Conservation (phyloP, 257 asterid species). For the Perilla frutescens region DNA sequence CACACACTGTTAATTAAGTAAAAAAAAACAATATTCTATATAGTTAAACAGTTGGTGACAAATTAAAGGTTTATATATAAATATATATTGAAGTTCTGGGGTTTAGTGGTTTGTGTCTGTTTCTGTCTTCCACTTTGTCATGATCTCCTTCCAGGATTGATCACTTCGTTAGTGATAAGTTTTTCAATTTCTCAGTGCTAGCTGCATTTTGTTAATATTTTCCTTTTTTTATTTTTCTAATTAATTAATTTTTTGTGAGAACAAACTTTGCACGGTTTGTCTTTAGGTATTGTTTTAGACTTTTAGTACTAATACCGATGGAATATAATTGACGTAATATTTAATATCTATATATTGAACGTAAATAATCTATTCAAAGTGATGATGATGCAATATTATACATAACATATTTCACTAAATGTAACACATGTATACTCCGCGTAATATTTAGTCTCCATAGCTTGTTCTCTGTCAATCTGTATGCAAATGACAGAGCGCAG, state of each 20-base stretch:
- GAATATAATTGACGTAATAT: neutral
- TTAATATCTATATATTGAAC: too few species aligned
- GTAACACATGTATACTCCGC: too few species aligned
- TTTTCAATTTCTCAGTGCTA: slow-evolving; percentile 57
- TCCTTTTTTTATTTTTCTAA: neutral
- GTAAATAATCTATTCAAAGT: too few species aligned
- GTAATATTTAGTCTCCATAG: too few species aligned
- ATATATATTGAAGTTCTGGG: slow-evolving; percentile 14
- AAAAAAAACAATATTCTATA: neutral
- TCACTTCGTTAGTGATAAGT: slow-evolving; percentile 46
- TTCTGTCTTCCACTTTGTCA: slow-evolving; percentile 61
- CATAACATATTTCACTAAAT: too few species aligned
- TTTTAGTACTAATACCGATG: neutral
- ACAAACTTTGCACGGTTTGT: slow-evolving; percentile 16
- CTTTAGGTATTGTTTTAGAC: too few species aligned
- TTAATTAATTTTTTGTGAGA: neutral
- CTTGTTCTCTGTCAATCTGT: too few species aligned
- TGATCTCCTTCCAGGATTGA: slow-evolving; percentile 34
- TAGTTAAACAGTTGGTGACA: slow-evolving; percentile 21
- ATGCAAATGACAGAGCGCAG: too few species aligned
- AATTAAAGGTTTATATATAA: slow-evolving; percentile 1
- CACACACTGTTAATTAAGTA: slow-evolving; percentile 1
- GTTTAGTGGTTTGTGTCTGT: slow-evolving; percentile 46
- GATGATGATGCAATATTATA: too few species aligned
- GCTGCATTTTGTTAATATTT: slow-evolving; percentile 21